A percentile compares a stretch with the other conserved stretches of the same genome.
phyloP scores from a whole-genome alignment of 129 eudicot genomes.

The Cynara cardunculus region DNA sequence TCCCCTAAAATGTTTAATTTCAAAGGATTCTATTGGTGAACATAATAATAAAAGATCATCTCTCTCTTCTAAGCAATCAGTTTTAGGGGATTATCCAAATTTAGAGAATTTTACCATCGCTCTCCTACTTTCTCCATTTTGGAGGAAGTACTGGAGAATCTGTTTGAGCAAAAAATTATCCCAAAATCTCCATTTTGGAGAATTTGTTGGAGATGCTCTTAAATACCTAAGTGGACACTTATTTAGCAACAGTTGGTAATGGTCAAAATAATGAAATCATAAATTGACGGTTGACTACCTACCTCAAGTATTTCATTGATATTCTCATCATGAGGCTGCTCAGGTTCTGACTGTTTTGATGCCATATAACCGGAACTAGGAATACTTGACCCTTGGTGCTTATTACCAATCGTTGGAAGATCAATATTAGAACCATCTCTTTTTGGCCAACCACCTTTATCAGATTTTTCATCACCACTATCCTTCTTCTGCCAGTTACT shows the following conservation, averaged over 20 bases:
- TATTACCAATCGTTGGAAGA: constrained; percentile 35
- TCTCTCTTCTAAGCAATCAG: background rate
- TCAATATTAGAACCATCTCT: constrained; percentile 42
- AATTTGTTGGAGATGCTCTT: background rate
- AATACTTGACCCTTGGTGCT: constrained; percentile 47
- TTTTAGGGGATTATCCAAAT: background rate
- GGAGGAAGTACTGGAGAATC: background rate
- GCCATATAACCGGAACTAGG: constrained; percentile 34
- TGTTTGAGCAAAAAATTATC: background rate
- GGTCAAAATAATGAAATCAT: background rate
- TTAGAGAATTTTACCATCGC: background rate
- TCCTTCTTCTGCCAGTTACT: constrained; percentile 53
- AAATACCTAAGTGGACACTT: background rate
- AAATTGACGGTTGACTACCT: constrained; percentile 5
- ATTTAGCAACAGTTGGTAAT: background rate
- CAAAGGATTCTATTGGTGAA: background rate
- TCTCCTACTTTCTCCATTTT: background rate
- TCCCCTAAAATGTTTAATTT: background rate
- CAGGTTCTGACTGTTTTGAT: constrained; percentile 47
- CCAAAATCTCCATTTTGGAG: background rate
- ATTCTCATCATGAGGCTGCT: constrained; percentile 64
- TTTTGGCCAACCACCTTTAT: constrained; percentile 52
- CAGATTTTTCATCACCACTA: constrained; percentile 53
- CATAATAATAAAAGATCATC: background rate
- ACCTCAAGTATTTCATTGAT: constrained; percentile 90